These are phyloP conservation scores for Pseudofabraea citricarpa DNA, from an alignment of 2,329 filamentous ascomycete genomes.

Conservation along the genomic window DNA sequence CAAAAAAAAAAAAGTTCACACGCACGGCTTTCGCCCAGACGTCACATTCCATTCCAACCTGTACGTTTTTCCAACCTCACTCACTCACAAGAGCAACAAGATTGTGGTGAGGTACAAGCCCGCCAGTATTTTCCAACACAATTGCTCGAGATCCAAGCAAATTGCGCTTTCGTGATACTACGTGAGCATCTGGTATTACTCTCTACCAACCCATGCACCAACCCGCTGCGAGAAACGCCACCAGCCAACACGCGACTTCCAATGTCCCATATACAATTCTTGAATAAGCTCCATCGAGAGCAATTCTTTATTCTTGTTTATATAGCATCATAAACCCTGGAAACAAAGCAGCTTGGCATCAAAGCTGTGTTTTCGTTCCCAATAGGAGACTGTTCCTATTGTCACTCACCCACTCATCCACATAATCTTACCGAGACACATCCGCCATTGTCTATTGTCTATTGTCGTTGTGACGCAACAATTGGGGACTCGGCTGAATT, in stretches of 20 bases:
- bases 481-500: no score
- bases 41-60: no score
- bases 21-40: no score
- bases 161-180: no score
- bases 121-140: no score
- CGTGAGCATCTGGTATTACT: background rate
- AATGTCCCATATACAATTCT: conserved; percentile 10
- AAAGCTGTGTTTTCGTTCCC: no score
- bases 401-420: background rate
- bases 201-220: background rate
- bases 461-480: no score
- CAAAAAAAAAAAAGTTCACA: no score
- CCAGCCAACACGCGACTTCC: background rate
- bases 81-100: no score
- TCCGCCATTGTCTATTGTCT: conserved; percentile 5
- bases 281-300: conserved; percentile 19
- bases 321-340: conserved; percentile 11
- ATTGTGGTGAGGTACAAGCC: no score
- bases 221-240: background rate
- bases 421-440: background rate
- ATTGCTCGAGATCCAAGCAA: no score
- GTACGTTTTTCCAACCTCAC: no score
- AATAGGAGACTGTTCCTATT: conserved; percentile 1
- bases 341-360: background rate
- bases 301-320: conserved; percentile 20